phyloP scores from a whole-genome alignment of 148 eudicot genomes.

The Mesembryanthemum crystallinum region DNA sequence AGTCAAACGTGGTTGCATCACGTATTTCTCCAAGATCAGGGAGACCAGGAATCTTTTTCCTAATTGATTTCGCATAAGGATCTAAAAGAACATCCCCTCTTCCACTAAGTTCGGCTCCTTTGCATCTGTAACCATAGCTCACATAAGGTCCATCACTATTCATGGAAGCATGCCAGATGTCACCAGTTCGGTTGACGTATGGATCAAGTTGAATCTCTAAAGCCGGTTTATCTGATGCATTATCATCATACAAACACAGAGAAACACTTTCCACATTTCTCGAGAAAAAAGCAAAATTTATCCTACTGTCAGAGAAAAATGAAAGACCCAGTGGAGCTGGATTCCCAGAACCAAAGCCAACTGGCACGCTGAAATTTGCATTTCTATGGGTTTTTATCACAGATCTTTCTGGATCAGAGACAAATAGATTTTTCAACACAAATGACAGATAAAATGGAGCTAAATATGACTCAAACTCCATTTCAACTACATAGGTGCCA shows the following conservation, averaged over 20 bases:
- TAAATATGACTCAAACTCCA: conserved; percentile 60
- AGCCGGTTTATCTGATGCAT: conserved; percentile 50
- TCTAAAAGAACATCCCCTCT: conserved; percentile 54
- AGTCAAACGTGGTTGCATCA: conserved; percentile 57
- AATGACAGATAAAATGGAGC: conserved; percentile 84
- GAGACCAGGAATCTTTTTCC: conserved; percentile 27
- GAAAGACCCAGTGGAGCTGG: conserved; percentile 80
- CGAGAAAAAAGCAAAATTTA: conserved; percentile 80
- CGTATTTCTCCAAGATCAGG: conserved; percentile 49
- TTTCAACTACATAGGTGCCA: conserved; percentile 47
- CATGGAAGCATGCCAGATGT: conserved; percentile 82
- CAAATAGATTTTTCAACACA: conserved; percentile 36
- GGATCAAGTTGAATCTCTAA: conserved; percentile 91
- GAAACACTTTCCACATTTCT: conserved; percentile 55
- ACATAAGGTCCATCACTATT: conserved; percentile 46
- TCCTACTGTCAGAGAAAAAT: conserved; percentile 51
- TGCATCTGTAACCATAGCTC: conserved; percentile 81
- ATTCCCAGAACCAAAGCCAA: conserved; percentile 74
- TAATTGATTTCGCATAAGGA: conserved; percentile 73
- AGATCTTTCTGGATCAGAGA: conserved; percentile 28
- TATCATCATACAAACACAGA: conserved; percentile 67
- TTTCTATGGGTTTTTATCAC: conserved; percentile 57
- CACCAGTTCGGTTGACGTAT: conserved; percentile 81
- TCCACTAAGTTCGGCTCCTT: conserved; percentile 27
- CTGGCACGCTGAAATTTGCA: conserved; percentile 66